Evolutionary conservation across 2,329 filamentous ascomycete genomes (phyloP).

Genomic region (Knufia fluminis): DNA sequence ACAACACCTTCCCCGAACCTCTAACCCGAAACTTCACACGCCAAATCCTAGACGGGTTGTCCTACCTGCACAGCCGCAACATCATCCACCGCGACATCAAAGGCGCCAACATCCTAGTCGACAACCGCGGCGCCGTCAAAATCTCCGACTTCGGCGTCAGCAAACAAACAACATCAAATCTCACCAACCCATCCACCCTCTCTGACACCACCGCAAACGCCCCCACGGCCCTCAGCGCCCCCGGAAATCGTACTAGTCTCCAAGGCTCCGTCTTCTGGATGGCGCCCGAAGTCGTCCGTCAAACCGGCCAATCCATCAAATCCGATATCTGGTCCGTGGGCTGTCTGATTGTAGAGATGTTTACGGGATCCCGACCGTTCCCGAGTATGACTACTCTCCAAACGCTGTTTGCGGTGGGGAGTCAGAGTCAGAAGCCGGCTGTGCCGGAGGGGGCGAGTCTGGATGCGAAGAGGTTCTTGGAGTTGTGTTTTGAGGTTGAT

Average conservation of each 20-base stretch:
- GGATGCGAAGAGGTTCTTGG: conserved; percentile 74
- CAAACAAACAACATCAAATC: conserved; percentile 44
- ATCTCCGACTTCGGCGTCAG: conserved; percentile 99
- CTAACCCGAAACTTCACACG: conserved; percentile 93
- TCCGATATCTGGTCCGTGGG: conserved; percentile 98
- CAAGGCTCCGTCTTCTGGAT: conserved; percentile 99
- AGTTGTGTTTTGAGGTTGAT: conserved; percentile 89
- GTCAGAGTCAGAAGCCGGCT: conserved; percentile 73
- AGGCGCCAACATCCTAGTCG: conserved; percentile 94
- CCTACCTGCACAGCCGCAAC: conserved; percentile 85
- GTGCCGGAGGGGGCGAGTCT: conserved; percentile 78
- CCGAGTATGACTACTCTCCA: conserved; percentile 95
- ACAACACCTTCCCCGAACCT: conserved; percentile 86
- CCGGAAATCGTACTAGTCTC: conserved; percentile 70
- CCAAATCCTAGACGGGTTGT: conserved; percentile 85
- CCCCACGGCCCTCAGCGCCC: conserved; percentile 97
- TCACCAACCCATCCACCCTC: conserved; percentile 55
- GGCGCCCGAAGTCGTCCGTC: conserved; percentile 96
- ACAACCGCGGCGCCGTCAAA: conserved; percentile 98
- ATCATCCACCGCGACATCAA: conserved; percentile 99
- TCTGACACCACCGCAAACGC: conserved; percentile 97
- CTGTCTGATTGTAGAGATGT: conserved; percentile 97
- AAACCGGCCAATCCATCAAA: conserved; percentile 95
- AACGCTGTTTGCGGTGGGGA: conserved; percentile 97
- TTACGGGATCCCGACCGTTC: conserved; percentile 92